These are phyloP conservation scores for Berberis vulgaris DNA, from an alignment of 164 flowering plant genomes.

Conservation along the genomic window DNA sequence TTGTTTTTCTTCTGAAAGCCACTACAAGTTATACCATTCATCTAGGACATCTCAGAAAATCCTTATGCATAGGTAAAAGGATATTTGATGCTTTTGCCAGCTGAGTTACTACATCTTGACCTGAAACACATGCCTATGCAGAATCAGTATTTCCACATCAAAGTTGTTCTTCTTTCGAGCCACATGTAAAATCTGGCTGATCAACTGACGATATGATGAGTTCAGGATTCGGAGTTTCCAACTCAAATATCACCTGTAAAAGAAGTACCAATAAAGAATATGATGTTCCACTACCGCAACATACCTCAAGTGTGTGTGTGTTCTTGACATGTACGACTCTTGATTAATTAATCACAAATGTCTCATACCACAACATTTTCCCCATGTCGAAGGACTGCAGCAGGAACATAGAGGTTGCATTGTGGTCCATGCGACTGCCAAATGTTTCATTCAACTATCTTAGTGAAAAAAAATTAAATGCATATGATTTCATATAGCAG, in stretches of 20 bases:
- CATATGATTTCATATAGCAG: neutral
- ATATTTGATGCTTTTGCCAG: too few species aligned
- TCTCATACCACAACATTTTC: conserved; percentile 64
- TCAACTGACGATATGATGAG: conserved; percentile 48
- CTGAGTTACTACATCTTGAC: too few species aligned
- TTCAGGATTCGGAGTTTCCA: conserved; percentile 54
- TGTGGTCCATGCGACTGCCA: conserved; percentile 80
- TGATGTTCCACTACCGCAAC: neutral
- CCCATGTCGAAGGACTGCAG: conserved; percentile 64
- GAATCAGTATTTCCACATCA: conserved; percentile 1
- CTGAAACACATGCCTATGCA: too few species aligned
- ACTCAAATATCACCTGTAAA: conserved; percentile 58
- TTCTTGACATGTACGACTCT: too few species aligned
- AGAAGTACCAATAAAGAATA: neutral
- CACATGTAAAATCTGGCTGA: conserved; percentile 58
- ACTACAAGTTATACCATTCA: too few species aligned
- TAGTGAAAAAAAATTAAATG: neutral
- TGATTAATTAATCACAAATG: too few species aligned
- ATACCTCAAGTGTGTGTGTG: neutral
- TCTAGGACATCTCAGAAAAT: too few species aligned
- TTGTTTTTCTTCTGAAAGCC: too few species aligned
- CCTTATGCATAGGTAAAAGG: too few species aligned
- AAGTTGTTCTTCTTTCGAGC: conserved; percentile 34
- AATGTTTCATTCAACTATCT: conserved; percentile 5
- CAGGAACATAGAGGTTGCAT: conserved; percentile 91